Evolutionary conservation across 2,329 filamentous ascomycete species (phyloP).

Genomic region (Paecilomyces niveus): DNA sequence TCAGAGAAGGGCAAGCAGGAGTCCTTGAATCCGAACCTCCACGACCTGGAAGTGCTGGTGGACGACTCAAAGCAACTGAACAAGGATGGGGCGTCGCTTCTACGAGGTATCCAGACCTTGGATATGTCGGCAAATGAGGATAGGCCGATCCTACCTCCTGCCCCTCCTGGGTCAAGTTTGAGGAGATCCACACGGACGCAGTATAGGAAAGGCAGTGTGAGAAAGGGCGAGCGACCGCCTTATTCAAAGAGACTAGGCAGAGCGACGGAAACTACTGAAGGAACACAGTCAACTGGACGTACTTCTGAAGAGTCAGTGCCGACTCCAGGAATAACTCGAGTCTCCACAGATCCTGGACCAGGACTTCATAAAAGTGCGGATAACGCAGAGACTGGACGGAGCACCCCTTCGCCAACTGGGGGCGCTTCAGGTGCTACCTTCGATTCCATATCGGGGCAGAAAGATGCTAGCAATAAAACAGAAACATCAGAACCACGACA

Average conservation of each 20-base stretch:
- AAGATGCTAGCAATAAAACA: conserved; percentile 20
- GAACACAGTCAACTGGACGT: conserved; percentile 31
- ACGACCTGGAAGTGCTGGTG: conserved; percentile 71
- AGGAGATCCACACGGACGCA: conserved; percentile 87
- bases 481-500: conserved; percentile 34
- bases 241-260: conserved; percentile 67
- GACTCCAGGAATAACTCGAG: conserved; percentile 25
- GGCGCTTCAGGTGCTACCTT: conserved; percentile 17
- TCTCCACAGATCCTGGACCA: conserved; percentile 30
- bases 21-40: conserved; percentile 56
- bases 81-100: conserved; percentile 58
- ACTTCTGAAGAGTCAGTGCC: conserved; percentile 25
- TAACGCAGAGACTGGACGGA: conserved; percentile 21
- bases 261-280: conserved; percentile 55
- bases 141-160: conserved; percentile 75
- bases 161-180: conserved; percentile 66
- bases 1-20: conserved; percentile 44
- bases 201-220: conserved; percentile 80
- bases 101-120: conserved; percentile 34
- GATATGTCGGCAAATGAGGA: conserved; percentile 54
- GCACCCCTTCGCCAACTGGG: conserved; percentile 13
- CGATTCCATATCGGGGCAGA: conserved; percentile 22
- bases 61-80: conserved; percentile 66
- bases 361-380: conserved; percentile 1
- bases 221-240: conserved; percentile 66